Base-by-base conservation (phyloP, 2,329 filamentous ascomycete genomes). In the Monosporascus sp. region DNA sequence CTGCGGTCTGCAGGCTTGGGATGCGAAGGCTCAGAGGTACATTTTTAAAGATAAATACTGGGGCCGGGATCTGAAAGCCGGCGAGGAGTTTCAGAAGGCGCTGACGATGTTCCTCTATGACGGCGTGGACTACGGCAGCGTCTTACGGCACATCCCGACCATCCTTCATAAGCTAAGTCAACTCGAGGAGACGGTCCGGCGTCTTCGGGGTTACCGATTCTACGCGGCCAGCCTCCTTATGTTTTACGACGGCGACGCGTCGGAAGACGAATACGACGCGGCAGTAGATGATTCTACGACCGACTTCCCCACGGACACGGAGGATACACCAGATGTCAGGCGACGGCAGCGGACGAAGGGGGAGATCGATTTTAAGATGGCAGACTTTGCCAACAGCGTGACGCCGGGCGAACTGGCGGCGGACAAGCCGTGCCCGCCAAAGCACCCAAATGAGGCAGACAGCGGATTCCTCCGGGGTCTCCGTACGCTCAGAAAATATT, bases 11-110 rank as follows among this genome's bases (percentile, higher is more conserved):
- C 94, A 99, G 69, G 91, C 96, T 1, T 99, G 93, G 91, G 93
- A 97, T 66, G 86, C 85, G 22, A 85, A 86, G 59, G 87, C 85
- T 37, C 85, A 95, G 65, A 85, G 83, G 47, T 97, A 96, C 66
- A 78, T 92, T n/a, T 99, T 97, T 67, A 89, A 96, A 68, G 94
- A 99, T 79, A 99, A 99, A 72, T 99, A 99, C 70, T 96, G 91
- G 67, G 94, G 94, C 2, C 87, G 94, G 51, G 85, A 90, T 61
- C 76, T 99, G 37, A 92, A 92, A 70, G 91, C 88, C 3, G 94
- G 94, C 2, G 78, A 81, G 3, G 90, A 97, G 66, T 97, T 99
- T 64, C 89, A 96, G 66, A 84, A 88, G 55, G 92, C 92, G 0
- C 77, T 99, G 5, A 93, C 86, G 50, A 85, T 89, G 27, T 99